Conservation (phyloP, 73 alveolate species). For the Tetrahymena elliotti region DNA sequence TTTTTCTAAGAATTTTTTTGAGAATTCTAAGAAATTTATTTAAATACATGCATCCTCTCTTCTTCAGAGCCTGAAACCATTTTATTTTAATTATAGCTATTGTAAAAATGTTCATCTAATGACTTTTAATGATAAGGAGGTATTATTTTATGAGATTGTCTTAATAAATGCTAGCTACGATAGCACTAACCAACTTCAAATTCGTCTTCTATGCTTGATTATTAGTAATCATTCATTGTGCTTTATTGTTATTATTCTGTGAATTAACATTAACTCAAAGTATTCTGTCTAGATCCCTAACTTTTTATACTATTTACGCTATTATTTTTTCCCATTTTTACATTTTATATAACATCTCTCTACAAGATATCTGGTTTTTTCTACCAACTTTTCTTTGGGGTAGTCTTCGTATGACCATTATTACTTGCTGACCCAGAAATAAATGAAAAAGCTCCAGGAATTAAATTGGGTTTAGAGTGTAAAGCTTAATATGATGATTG, state of each 20-base stretch:
- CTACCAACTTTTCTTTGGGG: not conserved
- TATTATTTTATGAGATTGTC: not conserved
- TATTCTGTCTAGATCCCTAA: not conserved
- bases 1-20: not conserved
- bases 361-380: not conserved
- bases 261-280: not conserved
- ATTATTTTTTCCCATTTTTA: not conserved
- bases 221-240: not conserved
- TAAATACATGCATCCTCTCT: not conserved
- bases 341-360: not conserved
- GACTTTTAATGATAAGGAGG: not conserved
- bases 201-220: not conserved
- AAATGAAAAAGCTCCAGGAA: not conserved
- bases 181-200: not conserved
- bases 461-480: not conserved
- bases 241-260: not conserved
- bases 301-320: not conserved
- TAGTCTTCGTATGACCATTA: not conserved
- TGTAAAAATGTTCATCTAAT: not conserved
- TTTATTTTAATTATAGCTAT: not conserved
- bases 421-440: not conserved
- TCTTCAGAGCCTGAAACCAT: not conserved
- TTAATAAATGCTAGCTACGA: not conserved
- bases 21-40: not conserved
- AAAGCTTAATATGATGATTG: not conserved